These are phyloP conservation scores for Truncatella angustata DNA, from an alignment of 2,329 filamentous ascomycete species.

Conservation along the genomic window DNA sequence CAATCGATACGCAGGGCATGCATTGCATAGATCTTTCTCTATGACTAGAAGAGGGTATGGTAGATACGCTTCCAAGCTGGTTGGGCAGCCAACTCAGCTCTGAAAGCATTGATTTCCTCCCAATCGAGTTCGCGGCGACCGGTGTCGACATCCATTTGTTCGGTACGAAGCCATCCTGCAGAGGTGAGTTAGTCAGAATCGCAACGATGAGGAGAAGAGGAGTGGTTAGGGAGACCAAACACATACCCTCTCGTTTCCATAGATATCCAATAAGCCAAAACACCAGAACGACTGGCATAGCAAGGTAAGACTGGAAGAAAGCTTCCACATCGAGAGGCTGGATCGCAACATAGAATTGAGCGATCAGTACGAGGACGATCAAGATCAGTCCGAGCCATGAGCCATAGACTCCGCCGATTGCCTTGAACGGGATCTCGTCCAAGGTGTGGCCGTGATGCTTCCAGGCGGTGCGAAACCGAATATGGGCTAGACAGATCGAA, in stretches of 20 bases:
- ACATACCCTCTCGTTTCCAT: slow-evolving; percentile 56
- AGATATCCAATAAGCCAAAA: slow-evolving; percentile 56
- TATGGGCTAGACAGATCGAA: slow-evolving; percentile 66
- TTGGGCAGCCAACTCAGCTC: slow-evolving; percentile 40
- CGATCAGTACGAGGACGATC: slow-evolving; percentile 54
- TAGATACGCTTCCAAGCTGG: slow-evolving; percentile 43
- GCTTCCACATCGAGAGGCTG: slow-evolving; percentile 32
- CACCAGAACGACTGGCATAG: slow-evolving; percentile 49
- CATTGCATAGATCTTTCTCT: no score
- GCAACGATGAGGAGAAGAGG: neutral
- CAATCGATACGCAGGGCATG: no score
- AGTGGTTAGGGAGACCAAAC: no score
- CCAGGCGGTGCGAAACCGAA: slow-evolving; percentile 68
- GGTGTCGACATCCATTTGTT: slow-evolving; percentile 66
- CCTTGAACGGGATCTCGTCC: slow-evolving; percentile 66
- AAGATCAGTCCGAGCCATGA: slow-evolving; percentile 63
- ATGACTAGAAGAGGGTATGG: slow-evolving; percentile 31
- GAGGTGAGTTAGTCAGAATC: neutral
- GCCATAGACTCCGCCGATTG: slow-evolving; percentile 59
- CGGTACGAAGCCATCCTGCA: slow-evolving; percentile 48
- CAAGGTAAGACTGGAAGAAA: slow-evolving; percentile 56
- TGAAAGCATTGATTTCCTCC: slow-evolving; percentile 52
- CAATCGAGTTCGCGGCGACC: slow-evolving; percentile 63
- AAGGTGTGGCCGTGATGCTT: slow-evolving; percentile 57
- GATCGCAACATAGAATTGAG: slow-evolving; percentile 48